Percentiles rank a stretch among this genome's conserved stretches.
Conservation (phyloP, 2,329 filamentous ascomycete genomes). For the Pseudogymnoascus sp. region DNA sequence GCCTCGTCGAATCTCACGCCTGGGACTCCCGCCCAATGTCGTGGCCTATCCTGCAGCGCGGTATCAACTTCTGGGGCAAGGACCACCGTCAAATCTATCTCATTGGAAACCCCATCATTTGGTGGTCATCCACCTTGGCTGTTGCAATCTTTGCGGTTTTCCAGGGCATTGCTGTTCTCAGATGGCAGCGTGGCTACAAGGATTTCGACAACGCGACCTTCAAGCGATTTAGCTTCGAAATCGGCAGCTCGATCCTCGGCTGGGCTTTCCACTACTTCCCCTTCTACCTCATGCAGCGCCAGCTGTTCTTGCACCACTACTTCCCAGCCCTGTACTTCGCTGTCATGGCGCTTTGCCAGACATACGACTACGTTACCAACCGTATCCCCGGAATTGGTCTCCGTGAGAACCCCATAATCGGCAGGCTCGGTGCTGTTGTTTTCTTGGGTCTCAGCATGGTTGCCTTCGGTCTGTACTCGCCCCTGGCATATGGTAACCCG, state of each 20-base stretch:
- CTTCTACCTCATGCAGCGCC: conserved; percentile 95
- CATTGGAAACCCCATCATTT: conserved; percentile 87
- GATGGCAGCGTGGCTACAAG: conserved; percentile 88
- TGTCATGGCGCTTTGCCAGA: conserved; percentile 79
- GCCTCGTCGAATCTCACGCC: conserved; percentile 89
- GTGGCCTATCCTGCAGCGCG: conserved; percentile 85
- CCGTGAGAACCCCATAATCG: conserved; percentile 62
- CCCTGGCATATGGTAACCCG: conserved; percentile 82
- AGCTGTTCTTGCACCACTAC: conserved; percentile 97
- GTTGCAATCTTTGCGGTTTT: conserved; percentile 71
- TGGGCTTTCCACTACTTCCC: conserved; percentile 99
- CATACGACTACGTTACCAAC: conserved; percentile 75
- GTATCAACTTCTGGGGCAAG: conserved; percentile 99
- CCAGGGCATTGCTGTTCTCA: conserved; percentile 78
- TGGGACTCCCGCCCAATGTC: conserved; percentile 94
- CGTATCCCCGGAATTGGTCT: conserved; percentile 63
- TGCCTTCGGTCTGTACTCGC: conserved; percentile 78
- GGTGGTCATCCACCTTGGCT: conserved; percentile 80
- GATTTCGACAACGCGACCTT: conserved; percentile 79
- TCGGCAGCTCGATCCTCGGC: conserved; percentile 80
- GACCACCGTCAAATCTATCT: conserved; percentile 93
- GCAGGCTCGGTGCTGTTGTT: conserved; percentile 62
- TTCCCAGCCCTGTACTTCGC: conserved; percentile 96
- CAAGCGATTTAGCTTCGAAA: conserved; percentile 96
- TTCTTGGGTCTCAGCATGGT: conserved; percentile 69